Evolutionary conservation across 768 basidiomycete species (phyloP).

Genomic region (Tricholoma furcatifolium): DNA sequence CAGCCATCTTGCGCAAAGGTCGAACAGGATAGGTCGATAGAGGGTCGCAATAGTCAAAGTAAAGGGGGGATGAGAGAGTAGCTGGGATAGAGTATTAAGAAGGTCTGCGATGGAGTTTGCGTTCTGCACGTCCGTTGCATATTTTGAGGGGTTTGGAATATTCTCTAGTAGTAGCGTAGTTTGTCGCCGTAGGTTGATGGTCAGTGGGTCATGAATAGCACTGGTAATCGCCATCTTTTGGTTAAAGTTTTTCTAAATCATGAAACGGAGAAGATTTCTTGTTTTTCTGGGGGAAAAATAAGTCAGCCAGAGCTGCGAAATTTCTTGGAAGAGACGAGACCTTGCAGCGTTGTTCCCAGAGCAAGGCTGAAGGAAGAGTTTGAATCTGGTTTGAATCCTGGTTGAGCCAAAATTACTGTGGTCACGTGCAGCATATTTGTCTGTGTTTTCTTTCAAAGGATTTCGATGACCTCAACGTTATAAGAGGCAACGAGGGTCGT

Average conservation of each 20-base stretch:
- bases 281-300: neutral
- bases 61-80: constrained; percentile 60
- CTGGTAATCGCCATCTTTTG: constrained; percentile 18
- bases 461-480: neutral
- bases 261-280: neutral
- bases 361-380: neutral
- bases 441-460: neutral
- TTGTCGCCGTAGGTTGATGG: constrained; percentile 57
- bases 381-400: neutral
- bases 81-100: constrained; percentile 53
- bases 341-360: neutral
- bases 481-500: neutral
- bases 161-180: constrained; percentile 42
- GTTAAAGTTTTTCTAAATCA: constrained; percentile 2
- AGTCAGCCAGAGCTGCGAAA: neutral
- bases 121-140: constrained; percentile 36
- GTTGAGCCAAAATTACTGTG: neutral
- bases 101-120: constrained; percentile 40
- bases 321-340: too few species aligned
- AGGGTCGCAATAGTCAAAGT: constrained; percentile 60
- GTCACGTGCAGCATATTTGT: neutral
- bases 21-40: constrained; percentile 77
- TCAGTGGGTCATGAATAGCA: constrained; percentile 54
- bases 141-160: constrained; percentile 41
- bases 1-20: constrained; percentile 83